Conservation (phyloP, 2,329 filamentous ascomycete species). For the Microdochium paspali region DNA sequence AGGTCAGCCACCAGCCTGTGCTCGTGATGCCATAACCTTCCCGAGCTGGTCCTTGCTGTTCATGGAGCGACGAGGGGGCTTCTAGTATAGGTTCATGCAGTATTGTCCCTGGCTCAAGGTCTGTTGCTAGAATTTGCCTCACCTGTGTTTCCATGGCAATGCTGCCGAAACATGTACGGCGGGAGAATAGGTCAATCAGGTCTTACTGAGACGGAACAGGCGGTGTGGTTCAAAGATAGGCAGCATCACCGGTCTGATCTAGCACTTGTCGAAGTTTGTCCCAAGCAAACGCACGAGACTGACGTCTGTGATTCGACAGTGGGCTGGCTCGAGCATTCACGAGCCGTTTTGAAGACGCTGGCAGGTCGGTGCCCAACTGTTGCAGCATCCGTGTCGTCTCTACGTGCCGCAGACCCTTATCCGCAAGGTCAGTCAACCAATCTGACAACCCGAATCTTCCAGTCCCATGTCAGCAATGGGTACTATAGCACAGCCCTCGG, state of each 20-base stretch:
- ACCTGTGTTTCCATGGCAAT: background rate
- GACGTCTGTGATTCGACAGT: background rate
- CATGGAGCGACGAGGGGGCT: background rate
- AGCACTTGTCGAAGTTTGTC: background rate
- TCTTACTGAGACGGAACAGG: background rate
- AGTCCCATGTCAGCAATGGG: no score
- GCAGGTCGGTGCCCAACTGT: background rate
- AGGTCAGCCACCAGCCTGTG: no score
- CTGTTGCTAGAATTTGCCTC: background rate
- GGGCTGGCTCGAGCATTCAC: background rate
- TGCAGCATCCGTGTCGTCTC: background rate
- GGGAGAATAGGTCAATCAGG: background rate
- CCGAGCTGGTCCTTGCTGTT: background rate
- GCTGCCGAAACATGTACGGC: background rate
- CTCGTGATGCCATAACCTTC: background rate
- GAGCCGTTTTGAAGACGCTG: background rate
- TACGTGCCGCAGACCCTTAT: no score
- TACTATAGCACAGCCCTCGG: no score
- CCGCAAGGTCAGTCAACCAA: no score
- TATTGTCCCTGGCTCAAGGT: background rate
- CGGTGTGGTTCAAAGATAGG: background rate
- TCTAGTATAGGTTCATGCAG: background rate
- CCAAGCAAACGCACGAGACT: background rate
- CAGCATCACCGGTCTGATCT: background rate
- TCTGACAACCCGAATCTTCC: no score